These are phyloP conservation scores for Excoecaria agallocha DNA, from an alignment of 345 rosid genomes.

Conservation along the genomic window DNA sequence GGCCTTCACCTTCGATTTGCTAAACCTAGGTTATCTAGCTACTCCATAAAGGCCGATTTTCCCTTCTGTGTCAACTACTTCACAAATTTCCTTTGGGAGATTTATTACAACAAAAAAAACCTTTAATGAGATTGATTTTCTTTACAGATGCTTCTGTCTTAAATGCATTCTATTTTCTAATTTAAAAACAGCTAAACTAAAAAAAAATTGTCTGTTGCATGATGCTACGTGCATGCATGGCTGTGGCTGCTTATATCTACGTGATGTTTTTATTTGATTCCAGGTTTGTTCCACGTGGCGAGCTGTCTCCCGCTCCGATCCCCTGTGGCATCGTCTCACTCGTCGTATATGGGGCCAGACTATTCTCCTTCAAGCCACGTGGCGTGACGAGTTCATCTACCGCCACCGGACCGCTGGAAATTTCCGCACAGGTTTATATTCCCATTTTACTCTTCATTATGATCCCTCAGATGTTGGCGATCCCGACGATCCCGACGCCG, in stretches of 20 bases:
- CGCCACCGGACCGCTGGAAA: slow-evolving; percentile 65
- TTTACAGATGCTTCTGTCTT: too few relatives aligned
- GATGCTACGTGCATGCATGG: slow-evolving; percentile 20
- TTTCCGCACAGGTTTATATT: slow-evolving; percentile 44
- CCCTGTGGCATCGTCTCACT: slow-evolving; percentile 67
- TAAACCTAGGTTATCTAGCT: neutral
- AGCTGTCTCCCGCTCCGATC: slow-evolving; percentile 69
- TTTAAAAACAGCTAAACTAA: too few relatives aligned
- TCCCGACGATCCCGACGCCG: slow-evolving; percentile 54
- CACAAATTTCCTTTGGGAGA: too few relatives aligned
- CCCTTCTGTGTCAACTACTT: too few relatives aligned
- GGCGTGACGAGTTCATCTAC: slow-evolving; percentile 68
- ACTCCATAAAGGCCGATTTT: too few relatives aligned
- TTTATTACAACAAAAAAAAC: too few relatives aligned
- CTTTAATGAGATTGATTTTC: too few relatives aligned
- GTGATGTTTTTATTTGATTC: neutral
- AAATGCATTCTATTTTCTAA: too few relatives aligned
- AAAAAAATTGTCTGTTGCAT: neutral
- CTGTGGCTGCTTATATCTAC: neutral
- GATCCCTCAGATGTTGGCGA: slow-evolving; percentile 54
- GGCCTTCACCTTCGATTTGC: neutral
- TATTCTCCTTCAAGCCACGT: slow-evolving; percentile 42
- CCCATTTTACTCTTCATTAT: slow-evolving; percentile 48
- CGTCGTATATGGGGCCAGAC: slow-evolving; percentile 57
- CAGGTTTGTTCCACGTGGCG: slow-evolving; percentile 96